Base-by-base conservation (phyloP, 306 rosid genomes). In the Vigna mungo region DNA sequence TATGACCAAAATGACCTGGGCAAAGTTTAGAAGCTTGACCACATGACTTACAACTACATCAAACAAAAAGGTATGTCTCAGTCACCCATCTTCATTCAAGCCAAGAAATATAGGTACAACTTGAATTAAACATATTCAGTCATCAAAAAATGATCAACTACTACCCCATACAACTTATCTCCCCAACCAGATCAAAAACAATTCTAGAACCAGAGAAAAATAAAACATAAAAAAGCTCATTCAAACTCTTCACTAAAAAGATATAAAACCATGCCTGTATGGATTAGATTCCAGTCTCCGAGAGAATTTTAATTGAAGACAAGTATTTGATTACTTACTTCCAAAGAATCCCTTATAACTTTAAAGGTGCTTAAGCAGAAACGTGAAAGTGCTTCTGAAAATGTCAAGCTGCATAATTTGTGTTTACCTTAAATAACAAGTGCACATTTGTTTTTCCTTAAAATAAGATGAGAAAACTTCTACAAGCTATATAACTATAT, bases 1-100 rank as follows among this genome's bases (percentile, higher is more conserved):
- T 85, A 76, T 88, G 97, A 58, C 98, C 98, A 74, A 83, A 95
- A 88, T 95, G 98, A 58, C 98, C 98, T 0, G 88, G 89, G 70
- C 98, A 92, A 39, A 48, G 58, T 59, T 53, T 73, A 55, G 86
- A 61, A 23, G 72, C 70, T 79, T 90, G 91, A 23, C 89, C 93
- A 78, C 97, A 92, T 11, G 93, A 71, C 78, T 70, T 81, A 74
- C 98, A 95, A 73, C 98, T 95, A 89, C 96, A 86, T 68, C 69
- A 17, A 86, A 6, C 62, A 58, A 59, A 71, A 79, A 58, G 66
- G 1, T 34, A 46, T 10, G 25, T 49, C 25, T 78, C 61, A 78
- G 36, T 78, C 72, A 61, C 15, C 71, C n/a, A 81, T 59, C 34
- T 4, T 30, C 36, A 53, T 69, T 36, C 21, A 54, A 13, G 46